Conservation (phyloP, 495 filamentous ascomycete genomes). For the Clavariopsis aquatica region DNA sequence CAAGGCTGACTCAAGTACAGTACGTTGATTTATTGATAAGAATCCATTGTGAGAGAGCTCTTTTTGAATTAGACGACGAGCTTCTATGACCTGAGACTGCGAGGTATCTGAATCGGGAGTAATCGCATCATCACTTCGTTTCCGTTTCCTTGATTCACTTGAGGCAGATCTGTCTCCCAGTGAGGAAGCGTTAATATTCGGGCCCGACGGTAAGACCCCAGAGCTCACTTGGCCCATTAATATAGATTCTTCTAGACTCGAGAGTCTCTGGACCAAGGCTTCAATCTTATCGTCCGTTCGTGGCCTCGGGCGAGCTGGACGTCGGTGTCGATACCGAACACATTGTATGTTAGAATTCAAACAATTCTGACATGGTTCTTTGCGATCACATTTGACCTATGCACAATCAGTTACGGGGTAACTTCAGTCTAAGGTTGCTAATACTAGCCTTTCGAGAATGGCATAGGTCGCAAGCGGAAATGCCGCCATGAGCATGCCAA, state of each 20-base stretch:
- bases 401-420: neutral
- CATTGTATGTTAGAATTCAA: neutral
- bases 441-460: constrained; percentile 15
- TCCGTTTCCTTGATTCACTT: constrained; percentile 1
- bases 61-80: constrained; percentile 5
- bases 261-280: constrained; percentile 13
- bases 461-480: constrained; percentile 15
- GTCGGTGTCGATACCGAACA: constrained; percentile 5
- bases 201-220: neutral
- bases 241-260: constrained; percentile 10
- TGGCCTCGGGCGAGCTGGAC: constrained; percentile 1
- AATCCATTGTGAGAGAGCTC: constrained; percentile 14
- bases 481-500: constrained; percentile 16
- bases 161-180: neutral
- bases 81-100: neutral
- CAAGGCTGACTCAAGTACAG: constrained; percentile 9
- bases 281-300: constrained; percentile 23
- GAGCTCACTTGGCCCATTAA: neutral
- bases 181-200: neutral
- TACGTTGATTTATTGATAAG: constrained; percentile 13
- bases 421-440: neutral
- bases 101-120: constrained; percentile 1
- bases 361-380: constrained; percentile 20
- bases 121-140: neutral
- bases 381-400: constrained; percentile 24